These are phyloP conservation scores for Fusarium vanettenii DNA, from an alignment of 2,329 filamentous ascomycete species.

Conservation along the genomic window DNA sequence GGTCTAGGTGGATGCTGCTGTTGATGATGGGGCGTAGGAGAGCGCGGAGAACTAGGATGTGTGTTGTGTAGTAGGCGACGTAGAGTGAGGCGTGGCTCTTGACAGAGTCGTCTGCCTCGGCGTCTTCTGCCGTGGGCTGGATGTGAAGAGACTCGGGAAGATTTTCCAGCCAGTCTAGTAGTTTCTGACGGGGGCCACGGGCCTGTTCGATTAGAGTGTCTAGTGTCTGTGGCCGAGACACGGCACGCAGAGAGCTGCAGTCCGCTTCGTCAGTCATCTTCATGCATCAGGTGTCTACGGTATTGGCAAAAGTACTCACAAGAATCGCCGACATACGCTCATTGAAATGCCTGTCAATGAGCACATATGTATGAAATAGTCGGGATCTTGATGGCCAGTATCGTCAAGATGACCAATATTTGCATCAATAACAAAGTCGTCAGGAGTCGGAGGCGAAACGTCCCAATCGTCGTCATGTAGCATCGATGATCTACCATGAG, in stretches of 20 bases:
- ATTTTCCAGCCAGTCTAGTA: not conserved
- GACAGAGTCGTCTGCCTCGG: not conserved
- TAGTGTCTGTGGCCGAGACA: not conserved
- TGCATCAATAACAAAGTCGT: not conserved
- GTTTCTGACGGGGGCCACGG: not conserved
- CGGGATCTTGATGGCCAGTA: not conserved
- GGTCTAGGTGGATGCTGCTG: not conserved
- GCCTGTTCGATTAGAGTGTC: not conserved
- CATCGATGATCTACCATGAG: slow-evolving; percentile 28
- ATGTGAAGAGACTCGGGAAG: not conserved
- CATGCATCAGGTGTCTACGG: not conserved
- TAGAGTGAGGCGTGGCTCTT: not conserved
- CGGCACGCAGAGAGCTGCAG: not conserved
- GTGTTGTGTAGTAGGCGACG: not conserved
- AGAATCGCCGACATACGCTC: not conserved
- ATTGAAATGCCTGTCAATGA: not conserved
- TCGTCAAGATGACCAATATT: not conserved
- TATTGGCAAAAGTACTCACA: not conserved
- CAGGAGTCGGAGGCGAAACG: slow-evolving; percentile 10
- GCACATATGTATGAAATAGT: not conserved
- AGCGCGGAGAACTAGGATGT: not conserved
- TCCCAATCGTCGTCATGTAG: slow-evolving; percentile 32
- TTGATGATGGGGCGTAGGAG: not conserved
- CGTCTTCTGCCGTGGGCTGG: not conserved
- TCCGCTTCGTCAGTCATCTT: not conserved